Evolutionary conservation across 257 asterid species (phyloP), one percentile per base, ranked within the genome.

Genomic region (Fraxinus quadrangulata): DNA sequence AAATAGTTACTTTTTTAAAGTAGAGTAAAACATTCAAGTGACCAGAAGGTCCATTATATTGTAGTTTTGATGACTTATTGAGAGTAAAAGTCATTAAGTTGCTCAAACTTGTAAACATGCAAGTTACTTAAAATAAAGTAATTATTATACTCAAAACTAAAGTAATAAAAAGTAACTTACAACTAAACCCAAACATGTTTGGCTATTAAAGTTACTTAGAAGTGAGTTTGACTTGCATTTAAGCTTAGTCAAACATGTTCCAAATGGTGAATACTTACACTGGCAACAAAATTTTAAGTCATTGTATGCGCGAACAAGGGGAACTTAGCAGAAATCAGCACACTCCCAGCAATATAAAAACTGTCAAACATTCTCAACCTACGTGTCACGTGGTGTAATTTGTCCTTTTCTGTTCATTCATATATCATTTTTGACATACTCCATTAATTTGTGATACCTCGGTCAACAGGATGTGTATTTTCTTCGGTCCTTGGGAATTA

Each of bases 401-500:
- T 13, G 13, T 28, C 68, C n/a, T 33, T 56, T 70, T 12, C 49
- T 63, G 19, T 70, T 71, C 75, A 70, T 39, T 17, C 71, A 17
- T 76, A 28, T 63, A 56, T 56, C 66, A 56, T 19, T n/a, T 56
- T 56, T 59, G 14, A 23, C 13, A 59, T 6, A n/a, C 1, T 6
- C 67, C 13, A 59, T 19, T 21, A 59, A 59, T 59, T 21, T 59
- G 67, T 59, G 14, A 59, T 59, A 59, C 30, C 14, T n/a, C 2
- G 4, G 26, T 59, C 28, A 47, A 14, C n/a, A 14, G n/a, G 34
- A 28, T 37, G 33, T 66, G 17, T n/a, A 28, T 45, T 47, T 63
- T 77, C 17, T 37, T 31, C 31, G 59, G 12, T 67, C 70, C 4
- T 8, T 36, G 72, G 71, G 78, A 34, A 67, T 83, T 33, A 74